Percentiles rank a stretch among this genome's conserved stretches.
Conservation (phyloP, 2,329 filamentous ascomycete species). For the Ophiostoma perfectum region DNA sequence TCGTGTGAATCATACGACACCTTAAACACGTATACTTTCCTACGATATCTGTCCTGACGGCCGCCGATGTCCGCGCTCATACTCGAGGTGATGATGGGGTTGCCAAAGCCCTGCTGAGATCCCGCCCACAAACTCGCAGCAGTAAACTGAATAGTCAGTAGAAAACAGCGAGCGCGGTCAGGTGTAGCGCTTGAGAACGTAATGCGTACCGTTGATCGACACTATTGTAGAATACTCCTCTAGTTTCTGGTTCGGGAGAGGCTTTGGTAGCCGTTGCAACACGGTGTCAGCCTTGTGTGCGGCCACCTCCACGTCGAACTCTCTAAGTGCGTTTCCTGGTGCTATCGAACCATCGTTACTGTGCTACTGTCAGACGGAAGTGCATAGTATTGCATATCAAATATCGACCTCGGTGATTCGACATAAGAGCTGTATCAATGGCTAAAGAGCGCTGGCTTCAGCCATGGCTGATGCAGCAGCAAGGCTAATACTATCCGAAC, state of each 20-base stretch:
- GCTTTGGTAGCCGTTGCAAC: not conserved
- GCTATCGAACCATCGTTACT: not conserved
- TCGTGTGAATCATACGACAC: no score
- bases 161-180: no score
- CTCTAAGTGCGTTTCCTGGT: not conserved
- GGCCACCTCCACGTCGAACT: not conserved
- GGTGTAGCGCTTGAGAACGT: no score
- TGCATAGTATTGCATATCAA: not conserved
- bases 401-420: not conserved
- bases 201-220: constrained; percentile 1
- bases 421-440: constrained; percentile 17
- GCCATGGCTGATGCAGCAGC: constrained; percentile 10
- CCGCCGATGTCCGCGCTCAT: constrained; percentile 72
- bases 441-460: constrained; percentile 11
- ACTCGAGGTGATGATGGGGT: constrained; percentile 70
- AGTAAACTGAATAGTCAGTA: not conserved
- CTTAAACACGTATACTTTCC: no score
- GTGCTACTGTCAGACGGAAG: not conserved
- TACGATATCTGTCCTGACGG: constrained; percentile 60
- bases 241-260: not conserved
- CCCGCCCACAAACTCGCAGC: not conserved
- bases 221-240: constrained; percentile 3
- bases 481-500: constrained; percentile 12
- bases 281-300: not conserved
- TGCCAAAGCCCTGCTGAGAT: constrained; percentile 51